Conservation (phyloP, 768 basidiomycete genomes). For the Boletus sp. region DNA sequence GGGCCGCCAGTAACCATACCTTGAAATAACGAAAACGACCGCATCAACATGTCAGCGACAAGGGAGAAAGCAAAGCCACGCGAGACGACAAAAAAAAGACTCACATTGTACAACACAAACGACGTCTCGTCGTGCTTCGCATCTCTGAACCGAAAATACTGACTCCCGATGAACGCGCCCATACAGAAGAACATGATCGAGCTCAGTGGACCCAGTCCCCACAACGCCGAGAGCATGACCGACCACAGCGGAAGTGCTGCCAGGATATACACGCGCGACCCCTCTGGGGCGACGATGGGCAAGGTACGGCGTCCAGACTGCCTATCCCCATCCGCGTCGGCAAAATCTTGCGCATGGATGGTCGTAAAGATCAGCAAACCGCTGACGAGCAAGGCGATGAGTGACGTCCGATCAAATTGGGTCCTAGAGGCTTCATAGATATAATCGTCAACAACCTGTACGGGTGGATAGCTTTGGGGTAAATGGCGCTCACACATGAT, state of each 20-base stretch:
- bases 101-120: conserved; percentile 16
- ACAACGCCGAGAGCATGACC: background rate
- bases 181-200: conserved; percentile 6
- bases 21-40: background rate
- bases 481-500: conserved; percentile 20
- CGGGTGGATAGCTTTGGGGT: background rate
- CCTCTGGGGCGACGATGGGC: conserved; percentile 24
- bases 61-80: too few relatives aligned
- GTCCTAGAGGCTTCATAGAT: background rate
- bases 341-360: conserved; percentile 37
- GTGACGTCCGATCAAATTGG: conserved; percentile 11
- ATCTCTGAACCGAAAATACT: conserved; percentile 11
- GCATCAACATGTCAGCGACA: background rate
- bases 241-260: conserved; percentile 14
- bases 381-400: conserved; percentile 25
- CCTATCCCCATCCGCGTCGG: conserved; percentile 31
- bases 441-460: background rate
- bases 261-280: conserved; percentile 11
- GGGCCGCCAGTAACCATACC: conserved; percentile 9
- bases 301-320: conserved; percentile 30
- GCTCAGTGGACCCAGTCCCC: conserved; percentile 9
- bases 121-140: conserved; percentile 7
- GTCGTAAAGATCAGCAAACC: conserved; percentile 33
- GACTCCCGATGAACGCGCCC: conserved; percentile 14
- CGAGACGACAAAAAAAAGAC: background rate